Percentiles rank a stretch among this genome's conserved stretches.
Evolutionary conservation across 169 alveolate species (phyloP).

Genomic region (Eimeria nieschulzi): DNA sequence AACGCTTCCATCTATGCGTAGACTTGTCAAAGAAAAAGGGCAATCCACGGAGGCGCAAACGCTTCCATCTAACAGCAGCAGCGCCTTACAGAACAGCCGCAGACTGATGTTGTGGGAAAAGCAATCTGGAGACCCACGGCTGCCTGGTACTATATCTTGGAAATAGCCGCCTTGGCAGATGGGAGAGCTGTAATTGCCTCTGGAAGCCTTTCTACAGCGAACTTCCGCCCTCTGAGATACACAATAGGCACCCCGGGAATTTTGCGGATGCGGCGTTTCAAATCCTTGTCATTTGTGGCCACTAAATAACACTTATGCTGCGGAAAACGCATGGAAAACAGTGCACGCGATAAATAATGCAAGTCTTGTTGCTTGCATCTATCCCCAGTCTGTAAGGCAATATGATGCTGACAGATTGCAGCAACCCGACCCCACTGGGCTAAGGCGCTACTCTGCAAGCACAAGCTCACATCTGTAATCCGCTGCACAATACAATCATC

Average conservation of each 20-base stretch:
- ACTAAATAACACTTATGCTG: constrained; percentile 97
- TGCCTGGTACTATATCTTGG: background rate
- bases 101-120: no score
- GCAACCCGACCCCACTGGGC: background rate
- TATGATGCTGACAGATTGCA: background rate
- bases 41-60: no score
- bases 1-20: no score
- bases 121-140: no score
- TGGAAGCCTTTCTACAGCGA: constrained; percentile 96
- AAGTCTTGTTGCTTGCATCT: background rate
- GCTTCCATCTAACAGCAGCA: no score
- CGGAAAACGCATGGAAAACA: background rate
- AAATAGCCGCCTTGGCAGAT: constrained; percentile 38
- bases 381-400: background rate
- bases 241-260: constrained; percentile 99
- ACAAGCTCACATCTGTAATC: constrained; percentile 83
- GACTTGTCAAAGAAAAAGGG: no score
- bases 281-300: constrained; percentile 98
- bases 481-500: constrained; percentile 99
- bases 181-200: constrained; percentile 86
- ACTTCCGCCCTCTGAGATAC: constrained; percentile 95
- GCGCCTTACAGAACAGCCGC: no score
- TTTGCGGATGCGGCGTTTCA: constrained; percentile 96
- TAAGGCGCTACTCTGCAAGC: background rate
- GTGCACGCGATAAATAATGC: background rate